Evolutionary conservation across 2,329 filamentous ascomycete genomes (phyloP), one percentile per base, ranked within the genome.

Genomic region (Byssochlamys sp.): DNA sequence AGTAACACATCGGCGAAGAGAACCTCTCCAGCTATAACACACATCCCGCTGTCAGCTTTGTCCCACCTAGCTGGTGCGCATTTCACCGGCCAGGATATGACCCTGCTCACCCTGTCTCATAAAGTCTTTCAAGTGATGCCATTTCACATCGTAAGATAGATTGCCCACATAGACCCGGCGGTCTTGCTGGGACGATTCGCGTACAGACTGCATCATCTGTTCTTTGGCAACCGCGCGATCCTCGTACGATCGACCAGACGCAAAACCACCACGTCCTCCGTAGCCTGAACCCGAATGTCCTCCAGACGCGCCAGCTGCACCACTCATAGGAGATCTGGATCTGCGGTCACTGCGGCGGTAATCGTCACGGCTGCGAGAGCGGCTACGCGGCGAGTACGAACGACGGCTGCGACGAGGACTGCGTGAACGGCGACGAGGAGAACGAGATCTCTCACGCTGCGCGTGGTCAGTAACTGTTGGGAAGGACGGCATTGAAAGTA

Each of bases 41-140:
- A 61, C 55, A 60, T 61, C 61, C 61, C 62, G 60, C 63, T 60
- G 67, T 73, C 66, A 72, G 68, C 65, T 61, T 66, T 60, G 55
- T 24, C 54, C 54, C 58, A 55, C 52, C 53, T 29, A 57, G 51
- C 48, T 59, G 51, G 51, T 31, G 68, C 62, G 53, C 57, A 56
- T 52, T 54, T 60, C 59, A 55, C 54, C 62, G 56, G 59, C 60
- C 62, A 57, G 60, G 61, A 31, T 62, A 62, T 65, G 60, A 66
- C 61, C 63, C 64, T 65, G 65, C 88, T 81, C 81, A 97, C 94
- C 92, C 85, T 96, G 90, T 84, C 94, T 89, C 94, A 99, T 99
- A 75, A 97, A 97, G 80, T 99, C 94, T 81, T 99, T 99, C 62
- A 99, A 85, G 72, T 97, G 94, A 81, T 97, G 92, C 94, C 94